Conservation (phyloP, 2,329 filamentous ascomycete genomes). For the Delphinella strobiligena region DNA sequence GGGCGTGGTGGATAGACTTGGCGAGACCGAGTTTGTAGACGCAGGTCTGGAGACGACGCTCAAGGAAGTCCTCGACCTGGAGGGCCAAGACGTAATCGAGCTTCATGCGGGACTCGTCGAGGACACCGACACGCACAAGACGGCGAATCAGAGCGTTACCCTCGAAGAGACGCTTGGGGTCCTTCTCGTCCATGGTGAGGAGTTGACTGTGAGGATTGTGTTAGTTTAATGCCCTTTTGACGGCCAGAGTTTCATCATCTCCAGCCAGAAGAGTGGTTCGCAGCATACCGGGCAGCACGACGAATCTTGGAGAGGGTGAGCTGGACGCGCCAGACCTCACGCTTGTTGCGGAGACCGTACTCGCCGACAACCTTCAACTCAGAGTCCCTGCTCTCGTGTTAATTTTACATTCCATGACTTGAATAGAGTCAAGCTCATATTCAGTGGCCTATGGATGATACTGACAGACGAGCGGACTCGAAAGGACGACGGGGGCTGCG, state of each 20-base stretch:
- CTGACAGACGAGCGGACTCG: constrained; percentile 99
- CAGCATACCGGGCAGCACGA: constrained; percentile 98
- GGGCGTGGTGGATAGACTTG: constrained; percentile 99
- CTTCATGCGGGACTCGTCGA: constrained; percentile 99
- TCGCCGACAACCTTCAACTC: constrained; percentile 99
- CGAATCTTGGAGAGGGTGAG: constrained; percentile 99
- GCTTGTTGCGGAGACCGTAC: constrained; percentile 99
- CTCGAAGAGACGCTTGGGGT: constrained; percentile 99
- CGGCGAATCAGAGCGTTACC: constrained; percentile 99
- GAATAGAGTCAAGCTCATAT: constrained; percentile 92
- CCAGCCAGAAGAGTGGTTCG: too few relatives aligned
- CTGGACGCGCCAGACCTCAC: constrained; percentile 99
- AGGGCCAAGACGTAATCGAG: constrained; percentile 99
- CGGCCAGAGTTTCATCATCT: too few relatives aligned
- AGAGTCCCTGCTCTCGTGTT: constrained; percentile 71
- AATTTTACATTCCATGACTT: constrained; percentile 78
- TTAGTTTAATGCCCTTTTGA: too few relatives aligned
- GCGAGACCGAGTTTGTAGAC: constrained; percentile 99
- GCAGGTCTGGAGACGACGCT: constrained; percentile 98
- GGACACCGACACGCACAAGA: constrained; percentile 98
- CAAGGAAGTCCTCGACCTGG: constrained; percentile 99
- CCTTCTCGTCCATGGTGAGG: constrained; percentile 99
- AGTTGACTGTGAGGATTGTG: constrained; percentile 79
- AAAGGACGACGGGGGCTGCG: constrained; percentile 74
- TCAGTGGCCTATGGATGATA: constrained; percentile 83